Conservation (phyloP, 176 grass and related monocot genomes). For the Oryza glaberrima region DNA sequence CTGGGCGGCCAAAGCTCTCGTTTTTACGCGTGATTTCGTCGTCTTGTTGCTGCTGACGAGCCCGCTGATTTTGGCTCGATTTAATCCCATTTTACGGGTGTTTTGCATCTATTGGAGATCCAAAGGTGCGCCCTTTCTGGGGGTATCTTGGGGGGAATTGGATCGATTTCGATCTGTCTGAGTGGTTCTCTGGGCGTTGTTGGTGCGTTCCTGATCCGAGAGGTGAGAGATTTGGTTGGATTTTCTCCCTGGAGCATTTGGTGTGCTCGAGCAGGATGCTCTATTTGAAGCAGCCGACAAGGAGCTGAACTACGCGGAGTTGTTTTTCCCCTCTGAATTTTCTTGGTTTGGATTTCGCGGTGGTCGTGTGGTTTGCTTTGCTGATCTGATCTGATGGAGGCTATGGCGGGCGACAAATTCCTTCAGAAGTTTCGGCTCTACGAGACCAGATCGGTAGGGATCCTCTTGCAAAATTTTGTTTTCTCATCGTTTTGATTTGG, state of each 20-base stretch:
- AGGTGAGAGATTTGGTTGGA: slow-evolving; percentile 16
- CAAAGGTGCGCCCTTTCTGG: not conserved
- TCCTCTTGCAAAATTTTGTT: slow-evolving; percentile 14
- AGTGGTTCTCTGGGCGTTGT: not conserved
- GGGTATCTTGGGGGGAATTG: slow-evolving; percentile 14
- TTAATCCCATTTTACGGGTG: not conserved
- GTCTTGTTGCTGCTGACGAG: not conserved
- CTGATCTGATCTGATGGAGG: slow-evolving; percentile 62
- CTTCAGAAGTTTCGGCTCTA: slow-evolving; percentile 96
- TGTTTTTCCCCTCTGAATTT: slow-evolving; percentile 9
- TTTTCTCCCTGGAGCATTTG: slow-evolving; percentile 27
- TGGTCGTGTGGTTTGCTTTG: not conserved
- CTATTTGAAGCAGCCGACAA: slow-evolving; percentile 58
- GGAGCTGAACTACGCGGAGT: slow-evolving; percentile 30
- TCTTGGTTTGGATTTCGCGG: slow-evolving; percentile 18
- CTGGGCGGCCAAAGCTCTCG: not conserved
- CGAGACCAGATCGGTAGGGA: slow-evolving; percentile 89
- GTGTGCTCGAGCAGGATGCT: slow-evolving; percentile 43
- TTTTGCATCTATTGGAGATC: slow-evolving; percentile 17
- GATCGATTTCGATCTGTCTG: slow-evolving; percentile 43
- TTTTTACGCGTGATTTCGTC: slow-evolving; percentile 12
- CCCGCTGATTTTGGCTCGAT: not conserved
- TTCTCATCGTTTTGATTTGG: not conserved
- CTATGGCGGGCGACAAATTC: slow-evolving; percentile 51
- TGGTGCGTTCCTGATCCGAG: slow-evolving; percentile 10